Base-by-base conservation (phyloP, 495 filamentous ascomycete species). In the Pseudotulostoma volvatum region DNA sequence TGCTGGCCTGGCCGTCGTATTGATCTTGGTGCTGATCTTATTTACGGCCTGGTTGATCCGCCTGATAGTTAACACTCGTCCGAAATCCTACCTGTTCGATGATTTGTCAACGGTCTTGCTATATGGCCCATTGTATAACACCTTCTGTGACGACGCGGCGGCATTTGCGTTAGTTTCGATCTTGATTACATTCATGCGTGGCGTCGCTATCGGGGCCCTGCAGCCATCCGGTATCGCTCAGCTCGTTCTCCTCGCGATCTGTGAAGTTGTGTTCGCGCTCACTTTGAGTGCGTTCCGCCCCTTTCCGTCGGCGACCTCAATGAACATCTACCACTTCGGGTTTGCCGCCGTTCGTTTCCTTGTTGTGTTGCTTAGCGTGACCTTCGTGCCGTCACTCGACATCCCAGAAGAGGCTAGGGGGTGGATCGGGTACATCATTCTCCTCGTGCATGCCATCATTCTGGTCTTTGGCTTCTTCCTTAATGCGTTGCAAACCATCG, bases 121-220 rank as follows among this genome's bases (percentile, higher is more conserved):
- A 1, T 96, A 93, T 50, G 90, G 90, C 3, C 84, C 90, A 2
- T 67, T 97, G n/a, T 97, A 96, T 63, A 97, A 97, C 57, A 97
- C 92, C 1, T 94, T 88, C 52, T 77, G 71, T 13, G 86, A 88
- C 20, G 87, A 92, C 59, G 80, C 87, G 18, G 79, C 84, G 1
- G 75, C 82, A 4, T 97, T 90, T 49, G 84, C 87, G 7, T 61
- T 92, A 14, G 73, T 95, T 16, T 86, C 88, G 0, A 74, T 94
- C 13, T 63, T 92, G 20, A 56, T 94, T 39, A 90, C 77, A 9
- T 73, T 90, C 46, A 53, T 88, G 28, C 77, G 88, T n/a, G 88
- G 84, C 25, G 70, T 94, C 43, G 83, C 86, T 11, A 76, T 97
- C 49, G 90, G 90, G 25, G 92, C 84, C 18, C 73, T 94, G 9